These are phyloP conservation scores for Luffa acutangula DNA, from an alignment of 306 rosid species.

Conservation along the genomic window DNA sequence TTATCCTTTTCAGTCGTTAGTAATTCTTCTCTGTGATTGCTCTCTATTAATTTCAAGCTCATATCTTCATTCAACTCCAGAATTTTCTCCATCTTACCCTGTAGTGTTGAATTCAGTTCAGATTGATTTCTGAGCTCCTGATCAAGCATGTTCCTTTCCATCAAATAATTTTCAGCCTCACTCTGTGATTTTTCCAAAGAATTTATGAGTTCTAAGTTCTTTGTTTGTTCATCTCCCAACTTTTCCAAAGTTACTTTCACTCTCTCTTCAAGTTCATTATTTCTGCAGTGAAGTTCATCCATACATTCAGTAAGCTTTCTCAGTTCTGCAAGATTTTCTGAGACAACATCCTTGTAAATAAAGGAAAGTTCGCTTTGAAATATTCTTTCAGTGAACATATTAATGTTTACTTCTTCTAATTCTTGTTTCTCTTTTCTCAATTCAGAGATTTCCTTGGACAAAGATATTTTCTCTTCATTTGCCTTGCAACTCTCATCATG, in stretches of 20 bases:
- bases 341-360: conserved; percentile 38
- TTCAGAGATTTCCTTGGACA: conserved; percentile 30
- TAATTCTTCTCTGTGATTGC: conserved; percentile 39
- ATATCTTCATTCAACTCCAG: conserved; percentile 46
- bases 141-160: conserved; percentile 37
- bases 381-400: conserved; percentile 37
- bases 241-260: conserved; percentile 30
- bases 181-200: conserved; percentile 33
- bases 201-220: conserved; percentile 44
- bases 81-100: conserved; percentile 13
- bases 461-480: conserved; percentile 41
- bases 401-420: conserved; percentile 37
- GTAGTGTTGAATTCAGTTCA: conserved; percentile 15
- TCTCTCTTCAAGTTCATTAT: conserved; percentile 50
- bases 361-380: conserved; percentile 52
- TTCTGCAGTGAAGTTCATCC: conserved; percentile 24
- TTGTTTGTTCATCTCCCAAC: conserved; percentile 31
- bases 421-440: conserved; percentile 16
- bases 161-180: conserved; percentile 30
- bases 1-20: conserved; percentile 31
- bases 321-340: conserved; percentile 37
- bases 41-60: conserved; percentile 43
- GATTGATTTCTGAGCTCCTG: conserved; percentile 34
- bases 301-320: conserved; percentile 33
- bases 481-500: conserved; percentile 41